A percentile compares a stretch with the other conserved stretches of the same genome.
phyloP scores from a whole-genome alignment of 2,329 filamentous ascomycete species.

The Clonostachys byssicola region DNA sequence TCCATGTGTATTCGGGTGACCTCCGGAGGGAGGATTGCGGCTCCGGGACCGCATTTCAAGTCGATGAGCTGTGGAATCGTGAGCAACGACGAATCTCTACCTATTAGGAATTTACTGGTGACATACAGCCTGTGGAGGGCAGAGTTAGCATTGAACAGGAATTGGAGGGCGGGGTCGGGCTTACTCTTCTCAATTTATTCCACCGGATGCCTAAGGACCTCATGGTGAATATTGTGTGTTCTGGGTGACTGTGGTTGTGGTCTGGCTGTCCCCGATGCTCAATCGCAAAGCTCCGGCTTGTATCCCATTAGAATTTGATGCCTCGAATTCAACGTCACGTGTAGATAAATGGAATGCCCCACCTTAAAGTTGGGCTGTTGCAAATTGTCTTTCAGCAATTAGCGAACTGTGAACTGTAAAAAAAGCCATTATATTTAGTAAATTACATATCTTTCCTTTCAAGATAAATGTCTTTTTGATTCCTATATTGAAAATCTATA shows the following conservation, averaged over 20 bases:
- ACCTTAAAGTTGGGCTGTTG: neutral
- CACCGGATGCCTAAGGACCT: conserved; percentile 61
- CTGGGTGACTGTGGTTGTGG: neutral
- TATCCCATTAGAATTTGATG: neutral
- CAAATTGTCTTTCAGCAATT: neutral
- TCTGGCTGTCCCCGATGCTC: conserved; percentile 3
- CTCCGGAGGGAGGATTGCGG: conserved; percentile 72
- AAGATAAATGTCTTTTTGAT: too few relatives aligned
- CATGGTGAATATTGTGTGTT: conserved; percentile 17
- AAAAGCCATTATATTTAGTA: too few relatives aligned
- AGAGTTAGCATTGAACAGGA: neutral
- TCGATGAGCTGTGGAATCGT: conserved; percentile 56
- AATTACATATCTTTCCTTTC: too few relatives aligned
- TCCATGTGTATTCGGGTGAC: conserved; percentile 73
- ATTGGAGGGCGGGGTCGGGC: conserved; percentile 20
- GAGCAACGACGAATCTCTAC: neutral
- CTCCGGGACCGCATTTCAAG: conserved; percentile 78
- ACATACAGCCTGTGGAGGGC: conserved; percentile 6
- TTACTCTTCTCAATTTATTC: conserved; percentile 69
- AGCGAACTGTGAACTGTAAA: neutral
- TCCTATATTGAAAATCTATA: too few relatives aligned
- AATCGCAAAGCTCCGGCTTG: neutral
- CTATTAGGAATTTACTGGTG: neutral
- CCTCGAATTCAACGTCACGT: neutral
- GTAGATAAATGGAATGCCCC: neutral